A percentile compares a stretch with the other conserved stretches of the same genome.
Evolutionary conservation across 257 asterid genomes (phyloP).

Genomic region (Mitragyna speciosa): DNA sequence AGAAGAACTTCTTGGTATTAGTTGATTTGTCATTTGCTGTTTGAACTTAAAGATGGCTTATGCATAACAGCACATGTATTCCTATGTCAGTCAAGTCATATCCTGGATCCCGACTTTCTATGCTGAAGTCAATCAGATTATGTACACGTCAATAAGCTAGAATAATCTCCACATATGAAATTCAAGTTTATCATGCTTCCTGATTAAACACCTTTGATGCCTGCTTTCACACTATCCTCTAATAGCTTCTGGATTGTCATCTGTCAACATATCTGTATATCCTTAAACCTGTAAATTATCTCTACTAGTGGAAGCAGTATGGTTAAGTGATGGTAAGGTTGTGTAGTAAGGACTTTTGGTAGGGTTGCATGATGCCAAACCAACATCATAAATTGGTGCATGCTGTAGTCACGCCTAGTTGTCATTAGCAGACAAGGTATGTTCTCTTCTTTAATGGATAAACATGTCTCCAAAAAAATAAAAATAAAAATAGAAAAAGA

Average conservation of each 20-base stretch:
- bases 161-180: background rate
- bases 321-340: background rate
- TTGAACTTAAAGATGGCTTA: background rate
- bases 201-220: background rate
- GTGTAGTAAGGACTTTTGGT: background rate
- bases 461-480: background rate
- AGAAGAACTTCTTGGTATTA: too few species aligned
- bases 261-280: background rate
- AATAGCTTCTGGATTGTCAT: background rate
- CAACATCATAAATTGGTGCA: slow-evolving; percentile 20
- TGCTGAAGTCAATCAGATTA: background rate
- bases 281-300: background rate
- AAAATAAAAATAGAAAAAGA: background rate
- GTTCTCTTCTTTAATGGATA: background rate
- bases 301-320: background rate
- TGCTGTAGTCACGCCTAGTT: slow-evolving; percentile 14
- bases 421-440: too few species aligned
- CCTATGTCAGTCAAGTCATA: background rate
- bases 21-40: background rate
- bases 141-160: background rate
- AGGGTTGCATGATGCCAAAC: background rate
- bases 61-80: background rate
- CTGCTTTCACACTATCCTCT: background rate
- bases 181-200: background rate
- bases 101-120: background rate